These are phyloP conservation scores for Diaporthe sp. DNA, from an alignment of 2,329 filamentous ascomycete genomes.

Conservation along the genomic window DNA sequence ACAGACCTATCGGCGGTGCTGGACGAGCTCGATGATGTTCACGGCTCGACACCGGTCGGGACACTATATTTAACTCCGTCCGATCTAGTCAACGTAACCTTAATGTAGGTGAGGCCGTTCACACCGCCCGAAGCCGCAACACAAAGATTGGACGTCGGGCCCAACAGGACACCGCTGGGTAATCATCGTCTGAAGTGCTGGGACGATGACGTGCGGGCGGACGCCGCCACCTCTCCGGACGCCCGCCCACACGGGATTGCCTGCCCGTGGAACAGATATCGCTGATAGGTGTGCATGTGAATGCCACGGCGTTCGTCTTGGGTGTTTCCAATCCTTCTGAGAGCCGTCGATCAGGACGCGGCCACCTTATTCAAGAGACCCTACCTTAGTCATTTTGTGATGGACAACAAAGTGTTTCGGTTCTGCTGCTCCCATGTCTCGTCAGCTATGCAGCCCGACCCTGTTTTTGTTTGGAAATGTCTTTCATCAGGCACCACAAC, in stretches of 20 bases:
- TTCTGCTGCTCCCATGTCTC: conserved; percentile 28
- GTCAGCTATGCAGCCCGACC: background rate
- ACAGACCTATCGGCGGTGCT: conserved; percentile 9
- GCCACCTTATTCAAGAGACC: background rate
- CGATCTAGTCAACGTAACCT: background rate
- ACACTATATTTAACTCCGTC: conserved; percentile 4
- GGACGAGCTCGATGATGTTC: background rate
- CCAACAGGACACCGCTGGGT: background rate
- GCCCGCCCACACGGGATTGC: background rate
- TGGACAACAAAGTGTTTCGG: conserved; percentile 9
- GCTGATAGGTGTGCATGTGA: background rate
- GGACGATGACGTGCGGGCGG: conserved; percentile 9
- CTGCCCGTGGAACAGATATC: background rate
- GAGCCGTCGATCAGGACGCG: conserved; percentile 6
- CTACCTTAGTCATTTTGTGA: conserved; percentile 3
- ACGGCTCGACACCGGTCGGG: background rate
- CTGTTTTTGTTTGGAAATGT: background rate
- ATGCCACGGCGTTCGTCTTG: background rate
- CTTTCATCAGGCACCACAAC: background rate
- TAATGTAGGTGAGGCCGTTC: background rate
- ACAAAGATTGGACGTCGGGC: background rate
- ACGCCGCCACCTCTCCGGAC: background rate
- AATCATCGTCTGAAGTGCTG: conserved; percentile 12
- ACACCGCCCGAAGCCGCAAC: background rate
- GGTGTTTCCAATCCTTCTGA: conserved; percentile 9